Base-by-base conservation (phyloP, 768 basidiomycete genomes). In the Termitomyces sp. region DNA sequence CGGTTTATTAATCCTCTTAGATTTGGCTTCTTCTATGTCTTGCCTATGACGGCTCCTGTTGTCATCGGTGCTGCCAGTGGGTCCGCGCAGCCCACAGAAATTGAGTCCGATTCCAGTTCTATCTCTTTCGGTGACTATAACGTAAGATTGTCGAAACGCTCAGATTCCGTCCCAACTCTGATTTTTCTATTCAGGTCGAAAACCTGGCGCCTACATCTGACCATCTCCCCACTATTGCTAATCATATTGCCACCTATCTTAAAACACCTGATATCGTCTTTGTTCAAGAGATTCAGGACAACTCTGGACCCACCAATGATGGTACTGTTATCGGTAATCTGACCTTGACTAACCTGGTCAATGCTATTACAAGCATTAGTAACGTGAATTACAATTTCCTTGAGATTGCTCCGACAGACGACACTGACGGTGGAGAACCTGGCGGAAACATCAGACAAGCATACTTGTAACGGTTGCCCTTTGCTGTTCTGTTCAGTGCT, bases 391-490 rank as follows among this genome's bases (percentile, higher is more conserved):
- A 85, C 61, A 64, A 68, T 2, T 83, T 75, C 55, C 64, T 78
- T 26, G 72, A 77, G 49, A 74, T 86, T 40, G 71, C 74, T 34
- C 83, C 83, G 2, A 71, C 78, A 22, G 71, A 84, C 55, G 73
- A 72, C 30, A 66, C 77, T 62, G 84, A 86, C 59, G 84, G 84
- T 26, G 84, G 84, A 5, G 62, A 77, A 53, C 81, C 80, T 8
- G 84, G 84, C 21, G 82, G 82, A 35, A 86, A 86, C 60, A 86
- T 85, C 58, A 74, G 83, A 40, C 75, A 77, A 50, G 83, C 77
- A 3, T 84, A 79, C 60, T 59, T 84, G 77, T 82, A 62, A 61
- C 75, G 62, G 15, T 47, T 45, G 37, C 30, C n/a, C 8, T 56
- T 34, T 26, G 28, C 45, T 37, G 1, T 24, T 53, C 22, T 22